Evolutionary conservation across 1,284 basidiomycete genomes (phyloP).

Genomic region (Ganoderma multipileum): DNA sequence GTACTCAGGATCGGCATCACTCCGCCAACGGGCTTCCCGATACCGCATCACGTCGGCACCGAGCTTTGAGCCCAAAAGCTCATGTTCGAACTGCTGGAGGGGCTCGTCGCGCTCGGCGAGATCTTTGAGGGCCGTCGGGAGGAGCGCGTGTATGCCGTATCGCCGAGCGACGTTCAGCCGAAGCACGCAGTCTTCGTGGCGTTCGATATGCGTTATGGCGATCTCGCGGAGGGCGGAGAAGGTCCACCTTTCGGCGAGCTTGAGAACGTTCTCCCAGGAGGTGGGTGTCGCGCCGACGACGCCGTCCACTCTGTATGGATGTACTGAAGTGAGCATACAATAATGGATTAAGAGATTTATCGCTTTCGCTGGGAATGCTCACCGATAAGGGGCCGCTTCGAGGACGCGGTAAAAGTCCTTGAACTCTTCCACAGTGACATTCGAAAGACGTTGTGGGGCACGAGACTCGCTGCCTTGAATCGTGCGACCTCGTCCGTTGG

Average conservation of each 20-base stretch:
- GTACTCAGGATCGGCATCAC: not conserved
- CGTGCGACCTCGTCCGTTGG: not conserved
- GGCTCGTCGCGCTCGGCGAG: conserved; percentile 1
- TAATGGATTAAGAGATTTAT: not conserved
- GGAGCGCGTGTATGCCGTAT: not conserved
- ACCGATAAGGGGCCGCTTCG: conserved; percentile 1
- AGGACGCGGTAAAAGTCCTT: conserved; percentile 3
- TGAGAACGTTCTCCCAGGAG: not conserved
- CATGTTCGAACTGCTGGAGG: not conserved
- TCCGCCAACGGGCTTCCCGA: not conserved
- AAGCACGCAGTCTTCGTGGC: not conserved
- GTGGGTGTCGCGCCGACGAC: not conserved
- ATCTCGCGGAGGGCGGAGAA: not conserved
- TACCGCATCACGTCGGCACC: not conserved
- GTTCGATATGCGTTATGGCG: not conserved
- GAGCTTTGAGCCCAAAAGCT: not conserved
- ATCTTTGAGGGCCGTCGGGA: not conserved
- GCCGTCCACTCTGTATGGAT: not conserved
- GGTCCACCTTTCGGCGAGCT: not conserved
- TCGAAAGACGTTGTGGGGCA: not conserved
- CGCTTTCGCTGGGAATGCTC: not conserved
- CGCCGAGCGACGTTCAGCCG: not conserved
- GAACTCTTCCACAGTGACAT: not conserved
- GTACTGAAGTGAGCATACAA: not conserved
- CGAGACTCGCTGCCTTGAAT: not conserved